Evolutionary conservation across 2,329 filamentous ascomycete species (phyloP).

Genomic region (Cladosporium oxysporum): DNA sequence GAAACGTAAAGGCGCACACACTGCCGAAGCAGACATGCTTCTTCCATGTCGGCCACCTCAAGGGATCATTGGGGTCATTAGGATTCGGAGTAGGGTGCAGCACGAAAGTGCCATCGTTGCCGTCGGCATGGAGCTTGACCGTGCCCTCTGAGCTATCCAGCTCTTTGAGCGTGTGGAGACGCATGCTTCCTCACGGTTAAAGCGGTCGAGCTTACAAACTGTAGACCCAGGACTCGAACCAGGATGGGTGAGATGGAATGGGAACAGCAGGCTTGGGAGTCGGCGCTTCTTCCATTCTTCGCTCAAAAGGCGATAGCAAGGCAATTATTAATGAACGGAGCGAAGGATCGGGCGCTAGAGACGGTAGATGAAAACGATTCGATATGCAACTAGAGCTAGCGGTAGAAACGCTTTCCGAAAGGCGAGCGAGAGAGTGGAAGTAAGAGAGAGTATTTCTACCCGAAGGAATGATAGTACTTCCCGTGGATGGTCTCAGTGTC

Average conservation of each 20-base stretch:
- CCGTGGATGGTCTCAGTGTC: background rate
- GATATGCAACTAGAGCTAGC: background rate
- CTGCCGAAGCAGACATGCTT: constrained; percentile 49
- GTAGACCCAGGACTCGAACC: constrained; percentile 17
- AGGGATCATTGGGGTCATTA: constrained; percentile 51
- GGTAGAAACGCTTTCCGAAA: background rate
- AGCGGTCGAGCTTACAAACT: background rate
- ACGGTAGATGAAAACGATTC: background rate
- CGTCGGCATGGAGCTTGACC: constrained; percentile 37
- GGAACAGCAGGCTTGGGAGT: constrained; percentile 10
- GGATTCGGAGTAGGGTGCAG: constrained; percentile 51
- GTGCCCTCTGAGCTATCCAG: constrained; percentile 43
- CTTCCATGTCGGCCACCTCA: constrained; percentile 51
- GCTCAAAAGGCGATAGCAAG: background rate
- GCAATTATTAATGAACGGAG: background rate
- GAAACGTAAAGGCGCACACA: constrained; percentile 50
- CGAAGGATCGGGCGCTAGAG: background rate
- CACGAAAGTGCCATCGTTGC: constrained; percentile 37
- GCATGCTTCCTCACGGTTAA: constrained; percentile 28
- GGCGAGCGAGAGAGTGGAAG: background rate
- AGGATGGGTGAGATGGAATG: constrained; percentile 8
- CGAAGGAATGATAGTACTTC: background rate
- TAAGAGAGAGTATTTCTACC: background rate
- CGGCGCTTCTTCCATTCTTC: constrained; percentile 16
- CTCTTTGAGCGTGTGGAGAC: constrained; percentile 38